Evolutionary conservation across 352 stramenopile species (phyloP).

Genomic region (Globisporangium abappressorium): DNA sequence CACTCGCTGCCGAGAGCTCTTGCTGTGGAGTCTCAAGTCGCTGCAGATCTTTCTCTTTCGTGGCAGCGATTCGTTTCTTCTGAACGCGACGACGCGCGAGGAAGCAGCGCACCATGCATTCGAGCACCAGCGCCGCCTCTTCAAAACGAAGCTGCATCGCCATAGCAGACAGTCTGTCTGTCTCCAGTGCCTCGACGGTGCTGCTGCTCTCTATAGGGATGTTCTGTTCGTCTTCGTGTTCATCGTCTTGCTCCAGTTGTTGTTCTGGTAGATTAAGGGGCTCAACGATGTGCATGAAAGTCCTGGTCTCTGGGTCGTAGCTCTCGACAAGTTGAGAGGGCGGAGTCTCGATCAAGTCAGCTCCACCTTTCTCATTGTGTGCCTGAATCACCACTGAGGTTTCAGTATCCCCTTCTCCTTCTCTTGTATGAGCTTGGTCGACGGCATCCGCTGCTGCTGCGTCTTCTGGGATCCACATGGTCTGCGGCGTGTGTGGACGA

Average conservation of each 20-base stretch:
- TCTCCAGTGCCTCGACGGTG: neutral
- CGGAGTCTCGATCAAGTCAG: neutral
- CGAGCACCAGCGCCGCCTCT: conserved; percentile 13
- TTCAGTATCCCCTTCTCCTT: neutral
- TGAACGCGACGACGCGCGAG: conserved; percentile 24
- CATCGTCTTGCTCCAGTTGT: neutral
- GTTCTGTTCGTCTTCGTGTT: neutral
- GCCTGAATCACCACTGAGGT: neutral
- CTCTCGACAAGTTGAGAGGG: conserved; percentile 10
- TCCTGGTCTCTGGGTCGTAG: conserved; percentile 14
- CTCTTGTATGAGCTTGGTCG: neutral
- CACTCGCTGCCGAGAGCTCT: neutral
- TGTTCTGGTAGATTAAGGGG: neutral
- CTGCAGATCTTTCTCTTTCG: neutral
- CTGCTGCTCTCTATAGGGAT: neutral
- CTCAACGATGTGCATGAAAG: conserved; percentile 10
- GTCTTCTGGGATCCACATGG: neutral
- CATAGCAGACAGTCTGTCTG: neutral
- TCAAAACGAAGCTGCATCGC: conserved; percentile 15
- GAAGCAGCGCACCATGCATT: conserved; percentile 21
- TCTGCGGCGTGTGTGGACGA: neutral
- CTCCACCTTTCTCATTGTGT: neutral
- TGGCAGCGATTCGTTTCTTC: conserved; percentile 15
- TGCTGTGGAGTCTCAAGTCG: neutral
- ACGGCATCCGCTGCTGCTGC: neutral